Percentiles rank a stretch among this genome's conserved stretches.
Conservation (phyloP, 2,329 filamentous ascomycete genomes). For the Beauveria sp. region DNA sequence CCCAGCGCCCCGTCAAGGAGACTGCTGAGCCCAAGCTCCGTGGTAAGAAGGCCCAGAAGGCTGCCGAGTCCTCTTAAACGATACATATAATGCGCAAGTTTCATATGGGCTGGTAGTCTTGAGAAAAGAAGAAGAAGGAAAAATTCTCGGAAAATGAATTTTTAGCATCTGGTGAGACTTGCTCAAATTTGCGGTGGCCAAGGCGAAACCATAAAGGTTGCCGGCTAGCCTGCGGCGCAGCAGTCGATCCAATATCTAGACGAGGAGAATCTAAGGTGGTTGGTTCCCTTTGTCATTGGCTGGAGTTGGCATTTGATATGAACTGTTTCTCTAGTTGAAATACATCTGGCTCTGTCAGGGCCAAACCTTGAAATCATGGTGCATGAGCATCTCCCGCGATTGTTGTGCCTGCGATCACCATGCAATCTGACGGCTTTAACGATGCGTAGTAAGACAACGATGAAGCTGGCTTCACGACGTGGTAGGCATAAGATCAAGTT, state of each 20-base stretch:
- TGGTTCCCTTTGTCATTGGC: constrained; percentile 14
- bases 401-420: background rate
- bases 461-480: background rate
- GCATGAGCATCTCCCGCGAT: background rate
- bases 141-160: background rate
- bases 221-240: background rate
- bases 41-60: constrained; percentile 73
- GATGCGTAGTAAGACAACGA: background rate
- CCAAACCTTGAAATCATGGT: background rate
- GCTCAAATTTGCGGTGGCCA: background rate
- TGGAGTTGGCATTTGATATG: constrained; percentile 17
- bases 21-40: constrained; percentile 65
- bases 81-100: background rate
- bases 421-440: background rate
- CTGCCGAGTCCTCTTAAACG: constrained; percentile 33
- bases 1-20: constrained; percentile 73
- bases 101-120: background rate
- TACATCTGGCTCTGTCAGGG: background rate
- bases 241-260: background rate
- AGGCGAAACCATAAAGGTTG: background rate
- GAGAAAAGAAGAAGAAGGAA: background rate
- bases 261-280: constrained; percentile 8
- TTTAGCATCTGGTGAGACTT: background rate
- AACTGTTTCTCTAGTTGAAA: constrained; percentile 10
- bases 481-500: background rate